These are phyloP conservation scores for Trichoderma cornu-damae DNA, from an alignment of 2,329 filamentous ascomycete genomes.

Conservation along the genomic window DNA sequence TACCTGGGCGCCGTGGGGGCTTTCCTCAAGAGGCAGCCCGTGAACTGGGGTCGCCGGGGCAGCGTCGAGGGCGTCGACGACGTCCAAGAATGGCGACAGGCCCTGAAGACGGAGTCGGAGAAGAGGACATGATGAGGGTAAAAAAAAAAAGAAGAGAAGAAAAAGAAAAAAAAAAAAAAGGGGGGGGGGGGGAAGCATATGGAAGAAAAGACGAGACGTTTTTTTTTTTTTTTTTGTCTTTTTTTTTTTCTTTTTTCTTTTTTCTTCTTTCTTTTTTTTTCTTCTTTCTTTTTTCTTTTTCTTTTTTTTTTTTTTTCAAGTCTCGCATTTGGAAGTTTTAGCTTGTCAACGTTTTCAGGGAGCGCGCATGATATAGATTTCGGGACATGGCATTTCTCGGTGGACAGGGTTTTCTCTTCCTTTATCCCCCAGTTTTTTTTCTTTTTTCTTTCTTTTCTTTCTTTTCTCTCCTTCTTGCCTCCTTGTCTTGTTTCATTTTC, in stretches of 20 bases:
- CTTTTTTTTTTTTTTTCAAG: neutral
- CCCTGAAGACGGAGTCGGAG: conserved; percentile 15
- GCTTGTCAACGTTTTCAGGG: neutral
- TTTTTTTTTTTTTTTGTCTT: neutral
- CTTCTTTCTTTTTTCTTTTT: neutral
- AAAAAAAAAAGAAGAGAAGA: neutral
- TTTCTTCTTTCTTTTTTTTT: neutral
- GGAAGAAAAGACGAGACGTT: no score
- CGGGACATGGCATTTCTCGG: no score
- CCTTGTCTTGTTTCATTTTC: no score
- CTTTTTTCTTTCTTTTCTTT: no score
- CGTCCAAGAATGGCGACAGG: conserved; percentile 29
- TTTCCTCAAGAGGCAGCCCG: conserved; percentile 84
- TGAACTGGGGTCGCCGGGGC: conserved; percentile 81
- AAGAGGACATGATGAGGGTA: neutral
- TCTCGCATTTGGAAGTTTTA: no score
- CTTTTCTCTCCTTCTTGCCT: no score
- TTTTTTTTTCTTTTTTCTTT: neutral
- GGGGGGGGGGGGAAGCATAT: no score
- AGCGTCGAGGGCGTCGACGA: conserved; percentile 58
- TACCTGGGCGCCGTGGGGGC: conserved; percentile 92
- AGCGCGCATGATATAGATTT: neutral
- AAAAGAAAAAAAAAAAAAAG: neutral
- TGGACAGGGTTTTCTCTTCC: no score
- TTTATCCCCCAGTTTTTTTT: no score